Base-by-base conservation (phyloP, 805 yeast species). In the Myxozyma neotropica region DNA sequence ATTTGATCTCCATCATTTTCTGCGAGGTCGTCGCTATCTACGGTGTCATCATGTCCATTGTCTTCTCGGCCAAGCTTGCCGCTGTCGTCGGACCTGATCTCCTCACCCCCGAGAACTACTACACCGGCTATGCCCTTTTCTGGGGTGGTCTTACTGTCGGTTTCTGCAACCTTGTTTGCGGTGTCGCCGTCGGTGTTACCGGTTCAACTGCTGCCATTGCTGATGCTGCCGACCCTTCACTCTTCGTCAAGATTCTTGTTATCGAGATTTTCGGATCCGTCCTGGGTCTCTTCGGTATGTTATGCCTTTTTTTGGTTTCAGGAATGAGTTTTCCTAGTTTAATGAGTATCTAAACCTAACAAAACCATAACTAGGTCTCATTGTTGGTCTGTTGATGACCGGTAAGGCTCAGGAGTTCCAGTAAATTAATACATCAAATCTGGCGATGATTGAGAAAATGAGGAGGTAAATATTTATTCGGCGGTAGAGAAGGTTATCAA, bases 61-160 rank as follows among this genome's bases (percentile, higher is more conserved):
- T 94, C 43, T 94, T 94, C 70, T 88, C 96, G 19, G 84, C 98
- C 29, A 94, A 94, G 73, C 80, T 94, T 68, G 78, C 84, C 33
- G 80, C 84, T 29, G 91, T 88, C 39, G 74, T 83, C 3, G 76
- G 81, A n/a, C 81, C 78, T 31, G 77, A 83, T 2, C 75, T 92
- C 57, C 84, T 78, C 71, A 83, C 96, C n/a, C 83, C 85, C 70
- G 88, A 87, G 57, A 94, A 94, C 76, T 77, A 92, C 69, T 94
- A 89, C 77, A 94, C 99, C 3, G 99, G 99, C 5, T 94, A 85
- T 72, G 85, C 98, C 6, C 80, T 94, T 63, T 94, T 94, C 75
- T 94, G 99, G 99, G 99, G 97, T 26, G 99, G 99, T 29, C 72
- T 92, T 53, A 94, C 99, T 4, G 99, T 94, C 51, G 99, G 99